Evolutionary conservation across 768 basidiomycete species (phyloP), one percentile per base, ranked within the genome.

Genomic region (Pisolithus marmoratus): DNA sequence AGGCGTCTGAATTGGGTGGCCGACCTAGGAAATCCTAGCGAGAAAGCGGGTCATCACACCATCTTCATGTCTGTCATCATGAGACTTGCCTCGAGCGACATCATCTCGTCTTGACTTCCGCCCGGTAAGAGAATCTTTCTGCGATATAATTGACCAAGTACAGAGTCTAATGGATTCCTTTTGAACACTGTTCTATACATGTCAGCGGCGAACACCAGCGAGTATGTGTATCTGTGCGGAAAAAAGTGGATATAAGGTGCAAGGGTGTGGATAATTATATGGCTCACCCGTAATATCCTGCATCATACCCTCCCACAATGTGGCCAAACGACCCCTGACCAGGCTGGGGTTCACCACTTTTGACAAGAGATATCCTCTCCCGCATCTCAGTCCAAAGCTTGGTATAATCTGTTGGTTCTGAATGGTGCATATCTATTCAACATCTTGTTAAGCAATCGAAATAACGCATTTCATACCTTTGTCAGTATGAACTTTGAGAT

Each of bases 281-380:
- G 27, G 38, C 47, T 78, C 79, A 85, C 66, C 50, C 54, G 23
- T 26, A 40, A 59, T 90, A 88, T 8, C 79, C 78, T 3, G 77
- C 79, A 46, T 79, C 85, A 55, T 89, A 90, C 9, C 85, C 87
- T 15, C 86, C 82, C 4, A 80, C 81, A 41, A 93, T 83, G 63
- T 93, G 90, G 0, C 78, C 84, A 60, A 94, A 92, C 2, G 81
- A 69, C 41, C 75, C 79, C 63, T 92, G 90, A 1, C 89, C 91
- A 26, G 87, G 83, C 37, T 72, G 74, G 17, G 73, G 71, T 55
- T 79, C 79, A 17, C 68, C 77, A 17, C 76, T 77, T 60, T 85
- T 83, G 5, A 91, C 83, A 12, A 89, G 72, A 0, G 86, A 87
- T 37, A 90, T 76, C 49, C 74, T 63, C 62, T 90, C 80, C 19